Evolutionary conservation across 2,329 filamentous ascomycete species (phyloP).

Genomic region (Didymella sp.): DNA sequence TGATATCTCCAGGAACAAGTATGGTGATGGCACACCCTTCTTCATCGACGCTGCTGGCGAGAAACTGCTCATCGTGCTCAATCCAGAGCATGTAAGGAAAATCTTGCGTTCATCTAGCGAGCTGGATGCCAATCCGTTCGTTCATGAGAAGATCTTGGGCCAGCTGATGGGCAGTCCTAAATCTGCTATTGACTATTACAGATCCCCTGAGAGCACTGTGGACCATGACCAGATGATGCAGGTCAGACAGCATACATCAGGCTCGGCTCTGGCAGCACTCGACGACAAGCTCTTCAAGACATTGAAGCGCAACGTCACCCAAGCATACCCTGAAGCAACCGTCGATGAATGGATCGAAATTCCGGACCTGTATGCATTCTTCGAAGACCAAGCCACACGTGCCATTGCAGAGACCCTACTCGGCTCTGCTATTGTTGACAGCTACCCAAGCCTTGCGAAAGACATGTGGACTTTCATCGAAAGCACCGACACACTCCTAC

Average conservation of each 20-base stretch:
- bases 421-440: slow-evolving; percentile 17
- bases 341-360: slow-evolving; percentile 18
- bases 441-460: slow-evolving; percentile 15
- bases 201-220: background rate
- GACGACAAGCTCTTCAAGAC: slow-evolving; percentile 18
- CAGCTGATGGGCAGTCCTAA: slow-evolving; percentile 27
- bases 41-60: slow-evolving; percentile 27
- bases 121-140: slow-evolving; percentile 25
- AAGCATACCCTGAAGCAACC: background rate
- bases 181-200: slow-evolving; percentile 25
- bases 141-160: slow-evolving; percentile 25
- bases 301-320: slow-evolving; percentile 15
- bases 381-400: slow-evolving; percentile 16
- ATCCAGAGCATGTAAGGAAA: slow-evolving; percentile 25
- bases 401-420: slow-evolving; percentile 19
- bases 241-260: slow-evolving; percentile 18
- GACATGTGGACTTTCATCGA: slow-evolving; percentile 31
- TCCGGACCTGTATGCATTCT: slow-evolving; percentile 20
- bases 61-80: slow-evolving; percentile 23
- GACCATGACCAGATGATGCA: slow-evolving; percentile 12
- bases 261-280: background rate
- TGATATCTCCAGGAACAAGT: slow-evolving; percentile 17
- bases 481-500: slow-evolving; percentile 20
- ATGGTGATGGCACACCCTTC: slow-evolving; percentile 25
- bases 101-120: slow-evolving; percentile 14